Base-by-base conservation (phyloP, 768 basidiomycete species). In the Macrolepiota dolichaula region DNA sequence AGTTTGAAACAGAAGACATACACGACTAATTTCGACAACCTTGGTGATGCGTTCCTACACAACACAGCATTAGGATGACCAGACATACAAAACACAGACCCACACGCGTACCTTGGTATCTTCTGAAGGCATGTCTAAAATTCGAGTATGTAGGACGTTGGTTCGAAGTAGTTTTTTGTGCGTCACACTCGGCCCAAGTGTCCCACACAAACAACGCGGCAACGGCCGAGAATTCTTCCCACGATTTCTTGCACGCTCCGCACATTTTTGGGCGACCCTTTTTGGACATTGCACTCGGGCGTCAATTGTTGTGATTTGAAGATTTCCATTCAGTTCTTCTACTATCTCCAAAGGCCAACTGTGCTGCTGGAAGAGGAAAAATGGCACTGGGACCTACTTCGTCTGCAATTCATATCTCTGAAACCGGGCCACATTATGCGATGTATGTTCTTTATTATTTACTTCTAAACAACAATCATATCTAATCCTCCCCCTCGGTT, bases 1-100 rank as follows among this genome's bases (percentile, higher is more conserved):
- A 25, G 9, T 44, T 44, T 44, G 7, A 19, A 1, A 35, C 38
- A 13, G 27, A 47, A 55, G 63, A 81, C 85, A 65, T 80, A 95
- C 93, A 64, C 91, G 88, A 64, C 88, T 84, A 65, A 94, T 67
- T 70, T 94, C 92, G 69, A 96, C 79, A 64, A 85, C 83, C 71
- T 91, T 93, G 65, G 83, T 79, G 68, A 95, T 88, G 72, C 90
- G 82, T 80, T 95, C 94, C 92, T 92, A 64, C 4, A 59, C 53
- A 15, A 22, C n/a, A 40, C 25, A 11, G 0, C 11, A 35, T 9
- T 46, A 37, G 22, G 46, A 2, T 50, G 32, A 22, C 49, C 46
- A 7, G 10, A 52, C 7, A 42, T 25, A 35, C 17, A 60, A 12
- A 7, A 35, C 22, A 59, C 17, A 56, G 22, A n/a, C 55, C 7